Base-by-base conservation (phyloP, 23 red algal species). In the Gracilariopsis chorda region DNA sequence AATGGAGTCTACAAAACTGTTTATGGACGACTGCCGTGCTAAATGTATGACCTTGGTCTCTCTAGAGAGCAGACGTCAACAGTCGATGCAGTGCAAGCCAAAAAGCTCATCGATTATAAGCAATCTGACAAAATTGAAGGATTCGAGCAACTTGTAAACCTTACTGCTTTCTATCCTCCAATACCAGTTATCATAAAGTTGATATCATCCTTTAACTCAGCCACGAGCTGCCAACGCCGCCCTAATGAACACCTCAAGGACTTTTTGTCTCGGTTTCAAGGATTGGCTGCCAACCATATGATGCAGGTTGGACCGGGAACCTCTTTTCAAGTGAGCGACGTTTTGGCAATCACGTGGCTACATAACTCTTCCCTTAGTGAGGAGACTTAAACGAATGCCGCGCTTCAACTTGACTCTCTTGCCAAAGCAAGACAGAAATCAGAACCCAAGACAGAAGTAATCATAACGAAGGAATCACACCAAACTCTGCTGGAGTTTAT, bases 241-340 rank as follows among this genome's bases (percentile, higher is more conserved):
- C n/a, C n/a, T n/a, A n/a, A n/a, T n/a, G n/a, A n/a, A n/a, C n/a
- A n/a, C n/a, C n/a, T n/a, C n/a, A n/a, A n/a, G n/a, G n/a, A n/a
- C n/a, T n/a, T n/a, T n/a, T n/a, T n/a, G n/a, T n/a, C n/a, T n/a
- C n/a, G n/a, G n/a, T 57, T 81, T 56, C 12, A 49, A 52, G 57
- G 78, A 29, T 55, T 83, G 20, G 51, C 78, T 4, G 78, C 55
- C 11, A 57, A 83, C 3, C 77, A 64, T 58, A 51, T 83, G 17
- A 44, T 64, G 24, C 56, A 39, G 11, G 28, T 58, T 46, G 8
- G 34, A 19, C 21, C 52, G 7, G 60, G 52, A 8, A 60, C 51
- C 1, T 65, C 56, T 7, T 83, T 55, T 7, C 78, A 83, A 64
- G n/a, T n/a, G n/a, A n/a, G n/a, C n/a, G 78, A 68, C 60, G 49